Conservation (phyloP, 768 basidiomycete genomes). For the Auriscalpium vulgare region DNA sequence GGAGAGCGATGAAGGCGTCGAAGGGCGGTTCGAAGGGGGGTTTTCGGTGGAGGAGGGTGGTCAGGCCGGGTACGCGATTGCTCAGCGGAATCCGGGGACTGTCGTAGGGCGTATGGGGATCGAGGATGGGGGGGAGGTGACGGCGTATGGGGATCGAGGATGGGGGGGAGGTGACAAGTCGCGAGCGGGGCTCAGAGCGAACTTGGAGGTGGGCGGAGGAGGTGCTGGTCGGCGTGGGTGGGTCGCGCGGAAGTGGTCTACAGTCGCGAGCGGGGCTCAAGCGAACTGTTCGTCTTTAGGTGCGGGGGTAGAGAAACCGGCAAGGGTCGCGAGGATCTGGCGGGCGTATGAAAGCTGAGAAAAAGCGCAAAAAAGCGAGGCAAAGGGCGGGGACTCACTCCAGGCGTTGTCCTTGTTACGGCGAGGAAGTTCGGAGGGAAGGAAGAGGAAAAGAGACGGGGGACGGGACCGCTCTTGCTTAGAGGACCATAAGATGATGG, state of each 20-base stretch:
- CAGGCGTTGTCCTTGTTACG: slow-evolving; percentile 49
- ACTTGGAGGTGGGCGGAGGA: not conserved
- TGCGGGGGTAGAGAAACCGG: slow-evolving; percentile 60
- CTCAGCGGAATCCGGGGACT: slow-evolving; percentile 43
- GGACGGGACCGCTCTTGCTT: slow-evolving; percentile 16
- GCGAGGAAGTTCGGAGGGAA: slow-evolving; percentile 36
- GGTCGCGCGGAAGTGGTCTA: not conserved
- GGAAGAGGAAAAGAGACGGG: slow-evolving; percentile 21
- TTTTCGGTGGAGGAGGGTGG: slow-evolving; percentile 17
- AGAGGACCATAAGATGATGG: slow-evolving; percentile 15
- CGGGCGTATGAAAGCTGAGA: not conserved
- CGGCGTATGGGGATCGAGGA: slow-evolving; percentile 17
- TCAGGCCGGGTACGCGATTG: slow-evolving; percentile 35
- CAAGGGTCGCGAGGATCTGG: slow-evolving; percentile 91
- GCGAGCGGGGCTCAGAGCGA: slow-evolving; percentile 11
- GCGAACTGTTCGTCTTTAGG: slow-evolving; percentile 32
- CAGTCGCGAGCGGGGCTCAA: slow-evolving; percentile 25
- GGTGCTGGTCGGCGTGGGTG: not conserved
- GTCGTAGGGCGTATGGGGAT: slow-evolving; percentile 30
- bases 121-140: slow-evolving; percentile 1
- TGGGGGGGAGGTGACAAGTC: slow-evolving; percentile 1
- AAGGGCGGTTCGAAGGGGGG: slow-evolving; percentile 10
- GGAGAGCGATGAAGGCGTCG: slow-evolving; percentile 11
- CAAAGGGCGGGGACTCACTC: slow-evolving; percentile 22
- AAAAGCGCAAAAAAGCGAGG: not conserved